These are phyloP conservation scores for Termitomyces eurrhizus DNA, from an alignment of 768 basidiomycete genomes.

Conservation along the genomic window DNA sequence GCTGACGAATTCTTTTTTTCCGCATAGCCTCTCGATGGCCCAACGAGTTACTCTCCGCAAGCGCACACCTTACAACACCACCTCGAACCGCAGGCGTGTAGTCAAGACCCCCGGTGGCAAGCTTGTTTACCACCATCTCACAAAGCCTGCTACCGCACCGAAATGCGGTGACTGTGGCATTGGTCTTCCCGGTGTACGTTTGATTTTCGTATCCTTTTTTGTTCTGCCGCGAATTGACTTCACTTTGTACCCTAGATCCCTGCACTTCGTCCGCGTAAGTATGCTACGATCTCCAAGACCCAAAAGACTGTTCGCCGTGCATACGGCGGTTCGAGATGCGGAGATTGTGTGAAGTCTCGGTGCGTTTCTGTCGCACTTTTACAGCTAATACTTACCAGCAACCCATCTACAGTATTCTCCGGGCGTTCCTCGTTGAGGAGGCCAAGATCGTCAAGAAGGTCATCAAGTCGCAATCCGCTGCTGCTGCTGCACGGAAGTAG, in stretches of 20 bases:
- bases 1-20: slow-evolving; percentile 1
- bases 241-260: slow-evolving; percentile 55
- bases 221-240: not conserved
- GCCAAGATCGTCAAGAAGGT: slow-evolving; percentile 99
- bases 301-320: slow-evolving; percentile 95
- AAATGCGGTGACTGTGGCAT: slow-evolving; percentile 99
- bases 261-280: slow-evolving; percentile 93
- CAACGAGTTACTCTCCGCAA: slow-evolving; percentile 99
- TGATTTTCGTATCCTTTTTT: not conserved
- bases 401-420: slow-evolving; percentile 70
- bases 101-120: slow-evolving; percentile 99
- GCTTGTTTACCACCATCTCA: slow-evolving; percentile 96
- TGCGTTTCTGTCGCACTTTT: slow-evolving; percentile 31
- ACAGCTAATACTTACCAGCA: slow-evolving; percentile 8
- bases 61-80: slow-evolving; percentile 97
- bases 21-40: slow-evolving; percentile 60
- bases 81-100: slow-evolving; percentile 90
- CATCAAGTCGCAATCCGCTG: slow-evolving; percentile 75
- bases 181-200: slow-evolving; percentile 87
- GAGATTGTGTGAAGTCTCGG: slow-evolving; percentile 94
- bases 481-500: slow-evolving; percentile 39
- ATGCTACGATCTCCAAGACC: slow-evolving; percentile 94
- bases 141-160: slow-evolving; percentile 87
- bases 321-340: slow-evolving; percentile 97
- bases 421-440: slow-evolving; percentile 98